A percentile compares a stretch with the other conserved stretches of the same genome.
These are phyloP conservation scores for Diutina siamensis DNA, from an alignment of 1,139 yeast genomes.

Conservation along the genomic window DNA sequence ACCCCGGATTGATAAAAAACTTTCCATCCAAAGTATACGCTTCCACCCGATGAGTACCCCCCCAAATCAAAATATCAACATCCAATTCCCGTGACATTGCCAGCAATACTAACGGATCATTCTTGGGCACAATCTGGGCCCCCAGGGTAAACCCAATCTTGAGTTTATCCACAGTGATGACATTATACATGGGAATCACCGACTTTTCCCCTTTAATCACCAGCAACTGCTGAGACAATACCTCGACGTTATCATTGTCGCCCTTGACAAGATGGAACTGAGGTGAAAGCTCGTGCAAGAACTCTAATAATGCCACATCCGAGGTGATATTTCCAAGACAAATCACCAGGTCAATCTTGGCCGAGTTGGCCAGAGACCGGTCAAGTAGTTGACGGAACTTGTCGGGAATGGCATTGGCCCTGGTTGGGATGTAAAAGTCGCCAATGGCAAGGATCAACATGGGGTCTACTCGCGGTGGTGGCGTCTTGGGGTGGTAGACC, in stretches of 20 bases:
- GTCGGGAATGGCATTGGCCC: slow-evolving; percentile 50
- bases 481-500: neutral
- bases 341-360: slow-evolving; percentile 73
- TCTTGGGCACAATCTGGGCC: slow-evolving; percentile 69
- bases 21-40: slow-evolving; percentile 89
- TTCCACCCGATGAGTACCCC: slow-evolving; percentile 90
- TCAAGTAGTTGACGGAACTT: slow-evolving; percentile 62
- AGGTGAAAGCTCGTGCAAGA: slow-evolving; percentile 56
- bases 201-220: slow-evolving; percentile 14
- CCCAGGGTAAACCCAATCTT: slow-evolving; percentile 83
- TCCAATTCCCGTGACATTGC: slow-evolving; percentile 83
- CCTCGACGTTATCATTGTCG: slow-evolving; percentile 40
- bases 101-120: slow-evolving; percentile 76
- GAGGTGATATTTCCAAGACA: slow-evolving; percentile 81
- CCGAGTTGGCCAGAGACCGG: slow-evolving; percentile 31
- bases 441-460: slow-evolving; percentile 90
- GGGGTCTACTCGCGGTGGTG: neutral
- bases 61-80: slow-evolving; percentile 89
- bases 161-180: slow-evolving; percentile 58
- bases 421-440: slow-evolving; percentile 80
- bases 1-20: slow-evolving; percentile 90
- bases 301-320: slow-evolving; percentile 49
- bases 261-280: slow-evolving; percentile 74
- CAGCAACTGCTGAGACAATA: slow-evolving; percentile 24
- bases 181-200: slow-evolving; percentile 49